Evolutionary conservation across 2,329 filamentous ascomycete species (phyloP), one percentile per base, ranked within the genome.

Genomic region (Aspergillus sp.): DNA sequence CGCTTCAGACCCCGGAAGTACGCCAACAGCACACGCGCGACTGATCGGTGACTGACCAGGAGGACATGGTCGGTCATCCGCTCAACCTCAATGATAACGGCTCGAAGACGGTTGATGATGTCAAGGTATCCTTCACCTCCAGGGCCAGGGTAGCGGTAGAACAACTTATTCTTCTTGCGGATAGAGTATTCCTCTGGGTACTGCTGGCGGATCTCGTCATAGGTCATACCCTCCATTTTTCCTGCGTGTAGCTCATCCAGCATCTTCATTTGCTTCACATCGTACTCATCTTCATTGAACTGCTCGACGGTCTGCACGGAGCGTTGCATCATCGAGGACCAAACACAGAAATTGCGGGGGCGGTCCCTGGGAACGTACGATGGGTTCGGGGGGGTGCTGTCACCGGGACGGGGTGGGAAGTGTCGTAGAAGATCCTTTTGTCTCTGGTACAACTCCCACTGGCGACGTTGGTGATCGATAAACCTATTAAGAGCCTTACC

Each of bases 201-300:
- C 48, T 83, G 80, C n/a, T 78, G 71, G 44, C 83, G 84, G 55
- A 98, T 97, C 56, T 95, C 88, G 2, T 86, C 80, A 65, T 98
- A 97, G 0, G 93, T 97, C 75, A 96, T 82, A 40, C 93, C 91
- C 62, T 98, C 93, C 71, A 96, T 95, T 39, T 82, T 79, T 10
- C 93, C 93, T 0, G 91, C 86, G 57, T 97, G 94, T 39, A 98
- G 81, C 68, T 98, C 93, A 61, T 98, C 95, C 40, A 98, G 79
- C 88, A 95, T 95, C 59, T 90, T 87, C 89, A 91, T 95, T 55
- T 95, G 88, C 72, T 98, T 98, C 56, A 94, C 84, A 53, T 97
- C 93, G 64, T 91, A 95, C 42, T 95, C 88, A 19, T 97, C 91
- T 52, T 97, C 93, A 54, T 95, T 87, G 64, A 97, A 98, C 64